A percentile compares a stretch with the other conserved stretches of the same genome.
Evolutionary conservation across 345 rosid species (phyloP).

Genomic region (Rhodamnia rubescens): DNA sequence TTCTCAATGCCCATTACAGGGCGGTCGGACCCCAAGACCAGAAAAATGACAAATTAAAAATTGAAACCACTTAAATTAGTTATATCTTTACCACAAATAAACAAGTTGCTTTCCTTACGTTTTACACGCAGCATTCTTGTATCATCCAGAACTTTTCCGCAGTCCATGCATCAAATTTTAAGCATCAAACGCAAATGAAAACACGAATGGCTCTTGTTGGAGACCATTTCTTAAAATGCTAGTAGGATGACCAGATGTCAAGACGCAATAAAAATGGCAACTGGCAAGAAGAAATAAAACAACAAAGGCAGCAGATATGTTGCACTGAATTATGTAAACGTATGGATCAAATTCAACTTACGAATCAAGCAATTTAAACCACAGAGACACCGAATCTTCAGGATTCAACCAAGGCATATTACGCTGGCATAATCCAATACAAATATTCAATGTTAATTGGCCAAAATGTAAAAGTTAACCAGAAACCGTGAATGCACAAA

Average conservation of each 20-base stretch:
- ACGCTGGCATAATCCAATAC: no score
- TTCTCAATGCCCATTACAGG: no score
- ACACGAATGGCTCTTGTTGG: background rate
- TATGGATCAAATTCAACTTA: conserved; percentile 23
- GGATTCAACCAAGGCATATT: conserved; percentile 76
- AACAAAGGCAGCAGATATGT: background rate
- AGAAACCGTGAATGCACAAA: conserved; percentile 11
- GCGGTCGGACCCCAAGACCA: no score
- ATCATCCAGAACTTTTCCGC: background rate
- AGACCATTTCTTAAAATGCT: background rate
- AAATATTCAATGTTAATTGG: background rate
- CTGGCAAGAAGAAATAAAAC: background rate
- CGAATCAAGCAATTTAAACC: conserved; percentile 95
- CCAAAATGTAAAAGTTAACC: background rate
- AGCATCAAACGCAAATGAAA: background rate
- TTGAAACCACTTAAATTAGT: no score
- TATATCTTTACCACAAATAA: background rate
- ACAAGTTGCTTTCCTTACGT: background rate
- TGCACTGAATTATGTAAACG: background rate
- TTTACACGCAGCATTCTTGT: background rate
- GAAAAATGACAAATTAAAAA: no score
- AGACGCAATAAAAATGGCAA: background rate
- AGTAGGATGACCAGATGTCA: background rate
- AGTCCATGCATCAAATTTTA: background rate
- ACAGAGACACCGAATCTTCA: conserved; percentile 85